phyloP scores from a whole-genome alignment of 306 rosid species.

The Gastrolobium bilobum region DNA sequence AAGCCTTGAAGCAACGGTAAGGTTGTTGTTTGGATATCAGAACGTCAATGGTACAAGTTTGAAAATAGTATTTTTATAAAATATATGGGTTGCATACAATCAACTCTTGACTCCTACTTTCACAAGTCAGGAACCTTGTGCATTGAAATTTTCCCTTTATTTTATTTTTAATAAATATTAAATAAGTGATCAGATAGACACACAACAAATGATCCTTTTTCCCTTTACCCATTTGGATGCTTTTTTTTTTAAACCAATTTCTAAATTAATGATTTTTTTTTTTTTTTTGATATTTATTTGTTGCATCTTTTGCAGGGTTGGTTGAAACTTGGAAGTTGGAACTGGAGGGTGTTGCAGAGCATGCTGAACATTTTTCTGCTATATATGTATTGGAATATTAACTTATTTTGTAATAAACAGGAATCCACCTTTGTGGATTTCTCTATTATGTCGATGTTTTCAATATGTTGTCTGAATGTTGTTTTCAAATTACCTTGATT shows the following conservation, averaged over 20 bases:
- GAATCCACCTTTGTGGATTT: constrained; percentile 53
- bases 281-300: neutral
- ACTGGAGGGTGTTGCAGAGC: constrained; percentile 37
- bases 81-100: no score
- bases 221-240: neutral
- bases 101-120: no score
- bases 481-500: constrained; percentile 10
- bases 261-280: neutral
- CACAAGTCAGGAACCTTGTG: no score
- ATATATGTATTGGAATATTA: constrained; percentile 10
- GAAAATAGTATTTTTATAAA: no score
- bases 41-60: no score
- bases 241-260: neutral
- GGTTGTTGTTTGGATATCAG: no score
- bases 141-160: no score
- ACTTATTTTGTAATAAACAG: constrained; percentile 47
- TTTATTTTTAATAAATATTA: no score
- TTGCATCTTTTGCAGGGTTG: constrained; percentile 52
- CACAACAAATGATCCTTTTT: neutral
- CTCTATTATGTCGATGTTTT: constrained; percentile 26
- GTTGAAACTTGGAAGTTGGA: constrained; percentile 48
- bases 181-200: no score
- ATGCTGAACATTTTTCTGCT: constrained; percentile 32
- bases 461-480: constrained; percentile 6
- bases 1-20: no score